Percentiles rank a stretch among this genome's conserved stretches.
Conservation (phyloP, 805 yeast species). For the Candida loeiensis region DNA sequence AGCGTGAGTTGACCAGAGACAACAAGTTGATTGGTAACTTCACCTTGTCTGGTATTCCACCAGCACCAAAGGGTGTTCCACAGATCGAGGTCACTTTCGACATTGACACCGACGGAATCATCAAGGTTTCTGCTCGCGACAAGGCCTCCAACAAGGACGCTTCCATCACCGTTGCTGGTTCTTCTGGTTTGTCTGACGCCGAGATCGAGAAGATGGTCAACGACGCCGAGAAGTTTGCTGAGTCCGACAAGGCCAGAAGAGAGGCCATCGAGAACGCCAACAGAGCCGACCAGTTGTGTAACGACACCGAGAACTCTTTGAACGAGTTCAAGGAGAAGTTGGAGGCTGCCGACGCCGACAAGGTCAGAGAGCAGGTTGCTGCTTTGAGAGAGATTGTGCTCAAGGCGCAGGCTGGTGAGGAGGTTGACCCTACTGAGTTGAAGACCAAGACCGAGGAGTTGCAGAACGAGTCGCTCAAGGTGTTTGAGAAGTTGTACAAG, state of each 20-base stretch:
- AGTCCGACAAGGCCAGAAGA: conserved; percentile 82
- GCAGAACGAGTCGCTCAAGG: conserved; percentile 70
- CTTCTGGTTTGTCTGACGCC: conserved; percentile 84
- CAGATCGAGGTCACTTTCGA: conserved; percentile 94
- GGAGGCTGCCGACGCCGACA: conserved; percentile 44
- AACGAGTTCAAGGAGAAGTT: conserved; percentile 47
- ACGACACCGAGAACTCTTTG: conserved; percentile 47
- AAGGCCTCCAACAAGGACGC: conserved; percentile 92
- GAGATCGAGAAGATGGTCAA: conserved; percentile 89
- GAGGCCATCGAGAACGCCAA: conserved; percentile 81
- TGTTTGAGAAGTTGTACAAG: conserved; percentile 61
- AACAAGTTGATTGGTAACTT: conserved; percentile 97
- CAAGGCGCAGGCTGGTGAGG: conserved; percentile 61
- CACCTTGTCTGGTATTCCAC: conserved; percentile 91
- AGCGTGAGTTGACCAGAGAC: conserved; percentile 96
- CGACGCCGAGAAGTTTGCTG: conserved; percentile 87
- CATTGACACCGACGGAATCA: conserved; percentile 96
- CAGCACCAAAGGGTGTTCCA: conserved; percentile 93
- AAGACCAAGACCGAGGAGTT: conserved; percentile 72
- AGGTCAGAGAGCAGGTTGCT: conserved; percentile 49
- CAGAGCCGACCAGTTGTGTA: conserved; percentile 75
- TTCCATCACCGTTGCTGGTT: conserved; percentile 93
- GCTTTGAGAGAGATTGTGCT: conserved; percentile 63
- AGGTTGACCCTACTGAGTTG: conserved; percentile 58
- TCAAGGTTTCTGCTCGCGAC: conserved; percentile 92